phyloP scores from a whole-genome alignment of 257 asterid species.

The Lithospermum erythrorhizon region DNA sequence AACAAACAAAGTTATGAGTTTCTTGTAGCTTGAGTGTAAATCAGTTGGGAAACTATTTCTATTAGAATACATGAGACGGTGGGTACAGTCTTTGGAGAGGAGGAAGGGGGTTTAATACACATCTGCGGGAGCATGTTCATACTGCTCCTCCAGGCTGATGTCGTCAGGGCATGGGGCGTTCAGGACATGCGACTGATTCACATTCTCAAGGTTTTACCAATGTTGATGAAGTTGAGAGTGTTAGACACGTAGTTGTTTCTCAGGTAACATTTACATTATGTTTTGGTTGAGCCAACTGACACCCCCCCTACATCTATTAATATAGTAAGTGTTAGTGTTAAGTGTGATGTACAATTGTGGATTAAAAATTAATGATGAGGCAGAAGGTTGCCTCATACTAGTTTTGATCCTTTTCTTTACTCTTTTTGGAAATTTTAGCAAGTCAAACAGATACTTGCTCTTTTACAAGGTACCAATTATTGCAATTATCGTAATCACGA shows the following conservation, averaged over 20 bases:
- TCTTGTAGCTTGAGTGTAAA: constrained; percentile 26
- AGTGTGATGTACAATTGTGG: no score
- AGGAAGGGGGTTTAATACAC: constrained; percentile 79
- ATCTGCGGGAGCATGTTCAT: constrained; percentile 91
- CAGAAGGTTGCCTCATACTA: no score
- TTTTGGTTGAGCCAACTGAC: background rate
- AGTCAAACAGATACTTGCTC: no score
- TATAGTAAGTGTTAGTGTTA: no score
- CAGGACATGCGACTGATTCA: constrained; percentile 24
- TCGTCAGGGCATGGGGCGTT: constrained; percentile 46
- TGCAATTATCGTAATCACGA: no score
- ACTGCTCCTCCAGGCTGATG: constrained; percentile 82
- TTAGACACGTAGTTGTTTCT: constrained; percentile 74
- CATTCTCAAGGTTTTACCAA: constrained; percentile 35
- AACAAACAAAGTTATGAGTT: constrained; percentile 19
- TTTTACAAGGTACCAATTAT: no score
- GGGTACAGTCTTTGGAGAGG: constrained; percentile 64
- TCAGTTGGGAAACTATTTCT: constrained; percentile 57
- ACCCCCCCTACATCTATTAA: no score
- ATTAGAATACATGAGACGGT: constrained; percentile 24
- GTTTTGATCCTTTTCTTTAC: no score
- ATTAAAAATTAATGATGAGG: no score
- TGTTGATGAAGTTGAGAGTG: constrained; percentile 51
- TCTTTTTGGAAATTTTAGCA: no score
- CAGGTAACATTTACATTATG: constrained; percentile 36